Conservation (phyloP, 2,329 filamentous ascomycete genomes). For the Ascosphaera apis region DNA sequence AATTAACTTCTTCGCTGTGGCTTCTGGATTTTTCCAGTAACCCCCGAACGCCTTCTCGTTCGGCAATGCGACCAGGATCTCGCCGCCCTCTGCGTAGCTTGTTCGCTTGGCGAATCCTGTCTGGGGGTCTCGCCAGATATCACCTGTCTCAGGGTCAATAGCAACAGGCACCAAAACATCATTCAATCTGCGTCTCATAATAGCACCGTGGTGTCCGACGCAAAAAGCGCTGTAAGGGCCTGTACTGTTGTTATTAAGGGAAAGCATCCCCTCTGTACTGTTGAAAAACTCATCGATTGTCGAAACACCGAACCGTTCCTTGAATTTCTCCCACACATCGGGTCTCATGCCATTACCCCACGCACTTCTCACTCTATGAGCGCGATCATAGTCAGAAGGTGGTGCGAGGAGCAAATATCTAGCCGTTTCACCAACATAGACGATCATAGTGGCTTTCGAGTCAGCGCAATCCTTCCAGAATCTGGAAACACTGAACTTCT, state of each 20-base stretch:
- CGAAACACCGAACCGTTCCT: constrained; percentile 15
- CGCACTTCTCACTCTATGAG: constrained; percentile 23
- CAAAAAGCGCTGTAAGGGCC: constrained; percentile 39
- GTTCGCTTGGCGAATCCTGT: constrained; percentile 44
- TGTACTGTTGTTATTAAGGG: constrained; percentile 34
- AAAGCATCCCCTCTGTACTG: constrained; percentile 48
- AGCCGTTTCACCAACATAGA: constrained; percentile 58
- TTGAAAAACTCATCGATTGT: constrained; percentile 55
- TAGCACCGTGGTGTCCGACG: constrained; percentile 47
- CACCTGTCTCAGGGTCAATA: constrained; percentile 44
- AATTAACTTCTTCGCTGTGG: constrained; percentile 43
- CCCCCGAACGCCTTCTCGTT: constrained; percentile 38
- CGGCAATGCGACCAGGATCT: constrained; percentile 45
- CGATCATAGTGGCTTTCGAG: constrained; percentile 43
- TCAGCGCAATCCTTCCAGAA: constrained; percentile 55
- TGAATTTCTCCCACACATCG: constrained; percentile 44
- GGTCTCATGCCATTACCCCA: constrained; percentile 30
- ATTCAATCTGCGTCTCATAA: constrained; percentile 30
- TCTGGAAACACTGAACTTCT: constrained; percentile 37
- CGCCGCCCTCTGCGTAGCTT: constrained; percentile 45
- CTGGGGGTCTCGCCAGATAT: constrained; percentile 39
- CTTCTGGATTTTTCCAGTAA: constrained; percentile 45
- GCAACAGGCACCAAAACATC: constrained; percentile 41
- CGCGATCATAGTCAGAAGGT: constrained; percentile 20
- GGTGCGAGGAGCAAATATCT: constrained; percentile 50